Base-by-base conservation (phyloP, 768 basidiomycete species). In the Boletus subcaerulescens region DNA sequence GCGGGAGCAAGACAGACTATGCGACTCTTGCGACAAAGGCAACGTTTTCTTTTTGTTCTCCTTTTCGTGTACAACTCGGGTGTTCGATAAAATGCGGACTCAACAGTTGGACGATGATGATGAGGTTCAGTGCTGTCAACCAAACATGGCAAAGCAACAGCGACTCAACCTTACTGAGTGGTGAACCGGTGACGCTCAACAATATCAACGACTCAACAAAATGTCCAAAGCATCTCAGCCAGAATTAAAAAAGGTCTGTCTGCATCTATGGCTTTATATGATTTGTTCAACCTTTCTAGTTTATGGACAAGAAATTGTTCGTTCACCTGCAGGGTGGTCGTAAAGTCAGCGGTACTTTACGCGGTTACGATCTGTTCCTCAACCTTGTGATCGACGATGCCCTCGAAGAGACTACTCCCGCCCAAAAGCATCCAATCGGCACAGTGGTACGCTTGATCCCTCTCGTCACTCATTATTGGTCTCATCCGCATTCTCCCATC, bases 221-320 rank as follows among this genome's bases (percentile, higher is more conserved):
- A 91, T 94, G 92, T 93, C 92, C 40, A 93, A 93, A 78, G 91
- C 93, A 64, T 92, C 93, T 43, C 93, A 97, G 73, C 96, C 96
- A 57, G 96, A 98, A 72, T 81, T 98, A 57, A 98, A 97, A 82
- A 98, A 96, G 86, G 96, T 94, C n/a, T n/a, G 60, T 52, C 22
- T 48, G 20, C 40, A 40, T 10, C 15, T 42, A 43, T 56, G 42
- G 12, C 20, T 42, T 63, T 41, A 35, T 32, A 22, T 17, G 32
- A 43, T 32, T 32, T 4, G 33, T 36, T 15, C 29, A 24, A 12
- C 31, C 9, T 14, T 38, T 55, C 46, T 42, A 98, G 91, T 99
- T 97, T 70, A 98, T 99, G 95, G 97, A 99, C 82, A 96, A 98
- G 78, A 91, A 89, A 67, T 77, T 98, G 62, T 95, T 95, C 73